phyloP scores from a whole-genome alignment of 345 rosid genomes.

The Ceriops zippeliana region DNA sequence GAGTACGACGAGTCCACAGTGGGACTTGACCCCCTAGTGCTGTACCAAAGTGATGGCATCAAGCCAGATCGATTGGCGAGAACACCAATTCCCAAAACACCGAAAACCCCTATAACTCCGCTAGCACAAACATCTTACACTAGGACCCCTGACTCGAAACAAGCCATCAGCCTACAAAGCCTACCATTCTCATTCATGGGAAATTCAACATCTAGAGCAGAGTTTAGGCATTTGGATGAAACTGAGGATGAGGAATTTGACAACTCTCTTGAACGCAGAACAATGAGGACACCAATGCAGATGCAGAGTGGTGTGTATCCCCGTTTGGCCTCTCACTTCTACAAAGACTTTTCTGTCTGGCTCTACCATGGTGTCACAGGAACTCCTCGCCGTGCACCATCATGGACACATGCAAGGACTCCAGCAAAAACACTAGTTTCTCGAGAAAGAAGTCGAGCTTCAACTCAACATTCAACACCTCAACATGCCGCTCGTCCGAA shows the following conservation, averaged over 20 bases:
- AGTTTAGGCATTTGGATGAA: slow-evolving; percentile 23
- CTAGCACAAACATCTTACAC: background rate
- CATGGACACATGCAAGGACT: slow-evolving; percentile 61
- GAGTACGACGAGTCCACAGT: slow-evolving; percentile 62
- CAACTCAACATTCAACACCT: slow-evolving; percentile 32
- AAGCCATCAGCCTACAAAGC: slow-evolving; percentile 41
- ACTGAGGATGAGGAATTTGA: slow-evolving; percentile 28
- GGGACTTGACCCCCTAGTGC: slow-evolving; percentile 61
- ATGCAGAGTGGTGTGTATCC: slow-evolving; percentile 33
- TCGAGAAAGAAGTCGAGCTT: slow-evolving; percentile 23
- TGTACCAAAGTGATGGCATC: slow-evolving; percentile 53
- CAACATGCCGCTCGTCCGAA: slow-evolving; percentile 27
- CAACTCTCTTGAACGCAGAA: slow-evolving; percentile 50
- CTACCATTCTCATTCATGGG: slow-evolving; percentile 31
- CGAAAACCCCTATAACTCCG: slow-evolving; percentile 23
- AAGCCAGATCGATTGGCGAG: slow-evolving; percentile 48
- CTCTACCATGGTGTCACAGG: slow-evolving; percentile 48
- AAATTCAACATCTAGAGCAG: slow-evolving; percentile 26
- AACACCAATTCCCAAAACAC: slow-evolving; percentile 41
- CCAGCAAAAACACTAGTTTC: slow-evolving; percentile 37
- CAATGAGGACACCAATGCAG: background rate
- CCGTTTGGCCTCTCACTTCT: slow-evolving; percentile 58
- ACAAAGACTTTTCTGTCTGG: slow-evolving; percentile 65
- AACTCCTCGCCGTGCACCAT: slow-evolving; percentile 47
- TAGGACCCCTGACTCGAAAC: slow-evolving; percentile 31